phyloP scores from a whole-genome alignment of 2,329 filamentous ascomycete genomes.

The Alternaria longipes region DNA sequence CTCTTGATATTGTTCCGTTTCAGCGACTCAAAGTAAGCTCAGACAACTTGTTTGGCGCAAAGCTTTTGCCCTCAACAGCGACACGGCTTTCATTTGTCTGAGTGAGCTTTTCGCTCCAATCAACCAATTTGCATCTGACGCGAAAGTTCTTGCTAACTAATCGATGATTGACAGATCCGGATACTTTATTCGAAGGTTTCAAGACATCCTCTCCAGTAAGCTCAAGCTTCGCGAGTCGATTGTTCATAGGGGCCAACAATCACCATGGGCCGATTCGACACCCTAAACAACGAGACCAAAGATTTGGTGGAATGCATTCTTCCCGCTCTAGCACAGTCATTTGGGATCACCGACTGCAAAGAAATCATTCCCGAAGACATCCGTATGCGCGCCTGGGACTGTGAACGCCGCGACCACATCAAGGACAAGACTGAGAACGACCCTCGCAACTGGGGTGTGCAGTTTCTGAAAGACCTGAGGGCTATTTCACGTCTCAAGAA shows the following conservation, averaged over 20 bases:
- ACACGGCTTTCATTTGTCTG: background rate
- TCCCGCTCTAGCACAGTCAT: slow-evolving; percentile 41
- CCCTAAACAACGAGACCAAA: slow-evolving; percentile 45
- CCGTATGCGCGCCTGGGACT: slow-evolving; percentile 50
- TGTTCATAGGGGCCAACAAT: background rate
- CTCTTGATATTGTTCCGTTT: background rate
- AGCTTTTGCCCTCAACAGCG: background rate
- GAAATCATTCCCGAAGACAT: slow-evolving; percentile 48
- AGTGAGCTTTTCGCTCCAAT: background rate
- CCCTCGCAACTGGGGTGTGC: slow-evolving; percentile 49
- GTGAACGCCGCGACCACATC: slow-evolving; percentile 47
- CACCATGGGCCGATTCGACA: slow-evolving; percentile 45
- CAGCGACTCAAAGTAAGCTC: background rate
- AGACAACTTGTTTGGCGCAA: background rate
- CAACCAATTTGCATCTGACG: background rate
- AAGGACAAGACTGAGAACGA: slow-evolving; percentile 45
- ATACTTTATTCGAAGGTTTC: background rate
- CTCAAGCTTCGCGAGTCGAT: background rate
- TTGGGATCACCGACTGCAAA: slow-evolving; percentile 28
- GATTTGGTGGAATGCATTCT: slow-evolving; percentile 45
- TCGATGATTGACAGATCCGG: background rate
- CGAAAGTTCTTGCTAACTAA: background rate
- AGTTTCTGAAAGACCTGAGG: slow-evolving; percentile 47
- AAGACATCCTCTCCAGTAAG: background rate
- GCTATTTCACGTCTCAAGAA: slow-evolving; percentile 43